phyloP scores from a whole-genome alignment of 768 basidiomycete genomes.

The Pluteus cervinus region DNA sequence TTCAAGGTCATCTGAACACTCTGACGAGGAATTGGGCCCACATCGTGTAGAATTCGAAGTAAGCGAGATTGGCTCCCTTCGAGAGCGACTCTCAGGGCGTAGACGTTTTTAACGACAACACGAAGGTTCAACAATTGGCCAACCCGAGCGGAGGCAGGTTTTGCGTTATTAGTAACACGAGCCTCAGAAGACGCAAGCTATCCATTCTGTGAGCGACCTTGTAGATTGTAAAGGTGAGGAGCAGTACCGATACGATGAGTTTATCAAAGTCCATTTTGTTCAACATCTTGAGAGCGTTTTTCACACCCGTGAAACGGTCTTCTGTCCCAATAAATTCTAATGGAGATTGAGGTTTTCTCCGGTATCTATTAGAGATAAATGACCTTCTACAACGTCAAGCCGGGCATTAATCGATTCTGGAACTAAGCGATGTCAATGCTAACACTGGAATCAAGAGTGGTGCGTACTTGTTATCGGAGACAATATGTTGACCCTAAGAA shows the following conservation, averaged over 20 bases:
- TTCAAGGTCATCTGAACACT: background rate
- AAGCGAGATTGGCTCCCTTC: constrained; percentile 52
- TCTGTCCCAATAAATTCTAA: constrained; percentile 74
- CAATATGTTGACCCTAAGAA: constrained; percentile 74
- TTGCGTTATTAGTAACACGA: constrained; percentile 44
- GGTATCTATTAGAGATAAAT: constrained; percentile 3
- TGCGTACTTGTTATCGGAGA: constrained; percentile 69
- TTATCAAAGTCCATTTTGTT: constrained; percentile 88
- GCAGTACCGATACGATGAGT: constrained; percentile 62
- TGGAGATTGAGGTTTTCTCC: constrained; percentile 1
- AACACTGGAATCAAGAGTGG: background rate
- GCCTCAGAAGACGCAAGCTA: constrained; percentile 67
- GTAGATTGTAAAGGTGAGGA: background rate
- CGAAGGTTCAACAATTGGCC: constrained; percentile 77
- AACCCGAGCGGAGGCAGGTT: constrained; percentile 63
- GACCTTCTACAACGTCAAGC: constrained; percentile 83
- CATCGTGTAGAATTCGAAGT: constrained; percentile 56
- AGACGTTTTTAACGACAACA: constrained; percentile 61
- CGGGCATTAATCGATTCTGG: constrained; percentile 69
- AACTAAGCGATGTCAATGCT: constrained; percentile 25
- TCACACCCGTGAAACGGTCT: constrained; percentile 62
- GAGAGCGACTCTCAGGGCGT: constrained; percentile 58
- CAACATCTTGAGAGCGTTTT: constrained; percentile 61
- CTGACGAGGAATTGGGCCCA: constrained; percentile 18
- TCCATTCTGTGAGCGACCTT: background rate